These are phyloP conservation scores for Chrysopogon serrulatus DNA, from an alignment of 176 grass and related monocot species.

Conservation along the genomic window DNA sequence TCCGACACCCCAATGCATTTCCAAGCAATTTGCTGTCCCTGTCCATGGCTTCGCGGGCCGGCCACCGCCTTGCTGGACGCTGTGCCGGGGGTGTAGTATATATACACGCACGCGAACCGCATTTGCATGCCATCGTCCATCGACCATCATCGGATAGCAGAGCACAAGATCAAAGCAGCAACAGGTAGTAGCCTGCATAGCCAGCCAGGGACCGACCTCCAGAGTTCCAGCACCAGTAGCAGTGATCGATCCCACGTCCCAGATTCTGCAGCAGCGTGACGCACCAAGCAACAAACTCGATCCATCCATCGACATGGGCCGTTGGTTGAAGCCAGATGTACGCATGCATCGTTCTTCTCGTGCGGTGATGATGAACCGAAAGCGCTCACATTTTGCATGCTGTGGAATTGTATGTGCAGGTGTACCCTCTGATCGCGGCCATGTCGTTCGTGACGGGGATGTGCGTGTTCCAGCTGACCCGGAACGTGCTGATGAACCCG, in stretches of 20 bases:
- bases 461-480: conserved; percentile 66
- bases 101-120: neutral
- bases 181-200: neutral
- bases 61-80: neutral
- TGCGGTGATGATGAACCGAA: too few relatives aligned
- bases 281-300: neutral
- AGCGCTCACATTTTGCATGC: neutral
- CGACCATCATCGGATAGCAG: neutral
- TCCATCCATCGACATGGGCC: conserved; percentile 26
- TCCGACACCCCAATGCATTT: neutral
- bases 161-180: neutral
- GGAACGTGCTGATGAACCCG: conserved; percentile 72
- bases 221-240: neutral
- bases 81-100: neutral
- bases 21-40: neutral
- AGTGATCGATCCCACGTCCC: neutral
- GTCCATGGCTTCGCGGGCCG: neutral
- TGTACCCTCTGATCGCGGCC: conserved; percentile 78
- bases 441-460: conserved; percentile 75
- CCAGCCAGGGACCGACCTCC: neutral
- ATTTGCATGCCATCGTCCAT: conserved; percentile 9
- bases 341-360: neutral
- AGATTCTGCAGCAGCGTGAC: neutral
- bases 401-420: conserved; percentile 32
- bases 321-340: conserved; percentile 41